Evolutionary conservation across 208 protist species (phyloP), one percentile per base, ranked within the genome.

Genomic region (Balamuthia mandrillaris): DNA sequence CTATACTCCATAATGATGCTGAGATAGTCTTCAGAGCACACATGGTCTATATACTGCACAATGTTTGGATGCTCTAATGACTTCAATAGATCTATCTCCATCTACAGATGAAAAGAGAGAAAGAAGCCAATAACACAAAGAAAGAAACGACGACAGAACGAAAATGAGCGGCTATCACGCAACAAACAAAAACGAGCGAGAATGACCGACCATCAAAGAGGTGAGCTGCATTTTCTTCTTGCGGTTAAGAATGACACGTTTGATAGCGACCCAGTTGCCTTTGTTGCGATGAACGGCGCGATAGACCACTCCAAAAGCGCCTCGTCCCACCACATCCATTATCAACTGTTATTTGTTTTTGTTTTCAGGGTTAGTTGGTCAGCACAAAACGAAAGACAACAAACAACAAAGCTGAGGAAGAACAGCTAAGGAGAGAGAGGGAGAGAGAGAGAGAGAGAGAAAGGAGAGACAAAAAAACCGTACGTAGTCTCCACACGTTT

Each of bases 1-100:
- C 18, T 89, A 74, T 75, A 96, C 88, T 97, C 95, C 45, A 97
- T 81, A 12, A 97, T 86, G 65, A 97, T 96, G 72, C 95, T 93
- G 29, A 97, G 74, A 47, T 91, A 81, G 10, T 91, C 63, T 42
- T 92, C 88, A 35, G 89, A 93, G 37, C 85, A 85, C 21, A 84
- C 78, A 66, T 92, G 88, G 45, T 87, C 88, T n/a, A 96, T 66
- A 65, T 97, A 97, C 66, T 94, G 91, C 63, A 96, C 93, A 33
- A 96, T 94, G 60, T 95, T 90, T 24, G 65, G 31, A 60, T 96
- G 93, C 21, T 95, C 70, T 29, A 96, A 84, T 12, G 87, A 72
- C 75, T 92, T 91, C 54, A 96, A 81, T 14, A 96, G 83, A 58
- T 91, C 60, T 45, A 96, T 92, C 75, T 94, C 93, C 33, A 42